phyloP scores from a whole-genome alignment of 2,329 filamentous ascomycete species.

The Keithomyces neogunnii region DNA sequence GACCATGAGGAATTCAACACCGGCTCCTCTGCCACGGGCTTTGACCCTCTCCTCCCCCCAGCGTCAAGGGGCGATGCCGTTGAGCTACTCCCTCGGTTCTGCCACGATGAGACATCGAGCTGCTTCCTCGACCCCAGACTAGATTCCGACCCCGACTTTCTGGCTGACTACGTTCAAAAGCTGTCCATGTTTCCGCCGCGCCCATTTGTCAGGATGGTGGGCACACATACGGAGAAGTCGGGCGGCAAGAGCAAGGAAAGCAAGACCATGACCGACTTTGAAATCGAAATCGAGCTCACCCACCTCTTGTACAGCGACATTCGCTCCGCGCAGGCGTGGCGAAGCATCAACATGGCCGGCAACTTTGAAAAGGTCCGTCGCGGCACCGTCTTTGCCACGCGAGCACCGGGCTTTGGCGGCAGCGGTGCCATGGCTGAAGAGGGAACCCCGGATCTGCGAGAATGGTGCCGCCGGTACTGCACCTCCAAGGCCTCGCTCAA shows the following conservation, averaged over 20 bases:
- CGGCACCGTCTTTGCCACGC: slow-evolving; percentile 50
- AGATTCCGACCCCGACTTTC: slow-evolving; percentile 32
- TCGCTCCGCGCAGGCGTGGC: slow-evolving; percentile 29
- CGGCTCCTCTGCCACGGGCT: slow-evolving; percentile 5
- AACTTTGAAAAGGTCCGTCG: slow-evolving; percentile 54
- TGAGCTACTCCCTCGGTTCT: slow-evolving; percentile 17
- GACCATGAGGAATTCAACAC: slow-evolving; percentile 22
- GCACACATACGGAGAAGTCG: slow-evolving; percentile 32
- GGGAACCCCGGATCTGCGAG: slow-evolving; percentile 25
- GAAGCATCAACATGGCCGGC: slow-evolving; percentile 40
- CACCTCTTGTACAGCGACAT: slow-evolving; percentile 45
- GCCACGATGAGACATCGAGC: slow-evolving; percentile 21
- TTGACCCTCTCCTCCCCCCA: slow-evolving; percentile 17
- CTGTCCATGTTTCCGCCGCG: slow-evolving; percentile 42
- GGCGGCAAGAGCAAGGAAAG: slow-evolving; percentile 33
- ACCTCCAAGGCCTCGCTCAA: slow-evolving; percentile 49
- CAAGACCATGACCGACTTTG: slow-evolving; percentile 50
- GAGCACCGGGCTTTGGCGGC: slow-evolving; percentile 36
- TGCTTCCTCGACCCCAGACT: slow-evolving; percentile 37
- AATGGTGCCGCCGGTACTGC: slow-evolving; percentile 65
- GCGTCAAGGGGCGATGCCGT: slow-evolving; percentile 8
- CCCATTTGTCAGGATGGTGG: slow-evolving; percentile 42
- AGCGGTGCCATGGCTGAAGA: slow-evolving; percentile 17
- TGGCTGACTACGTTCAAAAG: slow-evolving; percentile 34
- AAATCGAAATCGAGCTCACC: slow-evolving; percentile 49